phyloP scores from a whole-genome alignment of 2,329 filamentous ascomycete species.

The Trichoderma sp. region DNA sequence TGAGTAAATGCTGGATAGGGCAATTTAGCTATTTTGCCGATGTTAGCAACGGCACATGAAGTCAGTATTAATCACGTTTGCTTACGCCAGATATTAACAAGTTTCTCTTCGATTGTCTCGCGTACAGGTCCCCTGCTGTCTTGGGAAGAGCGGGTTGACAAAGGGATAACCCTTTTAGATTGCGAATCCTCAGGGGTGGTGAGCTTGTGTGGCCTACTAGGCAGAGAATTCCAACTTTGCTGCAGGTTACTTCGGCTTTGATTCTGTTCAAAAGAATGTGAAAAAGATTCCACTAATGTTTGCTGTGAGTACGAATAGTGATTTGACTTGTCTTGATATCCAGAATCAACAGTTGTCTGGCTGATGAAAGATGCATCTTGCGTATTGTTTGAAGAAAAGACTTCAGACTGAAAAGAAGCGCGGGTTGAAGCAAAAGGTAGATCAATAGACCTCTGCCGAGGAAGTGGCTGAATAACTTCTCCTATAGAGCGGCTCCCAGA shows the following conservation, averaged over 20 bases:
- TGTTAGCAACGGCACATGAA: neutral
- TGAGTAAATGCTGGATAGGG: conserved; percentile 37
- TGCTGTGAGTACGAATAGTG: conserved; percentile 11
- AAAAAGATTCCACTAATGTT: conserved; percentile 21
- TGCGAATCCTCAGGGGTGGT: neutral
- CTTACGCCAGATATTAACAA: conserved; percentile 42
- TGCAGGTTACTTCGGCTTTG: neutral
- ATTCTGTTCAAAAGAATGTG: neutral
- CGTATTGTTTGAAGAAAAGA: conserved; percentile 27
- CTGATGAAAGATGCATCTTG: conserved; percentile 27
- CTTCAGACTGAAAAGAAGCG: neutral
- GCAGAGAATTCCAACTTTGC: neutral
- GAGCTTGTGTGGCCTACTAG: neutral
- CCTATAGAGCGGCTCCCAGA: neutral
- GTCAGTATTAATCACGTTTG: conserved; percentile 4
- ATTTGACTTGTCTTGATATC: neutral
- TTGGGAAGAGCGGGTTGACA: neutral
- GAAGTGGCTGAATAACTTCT: neutral
- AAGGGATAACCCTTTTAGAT: neutral
- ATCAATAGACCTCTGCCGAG: neutral
- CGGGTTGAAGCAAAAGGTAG: conserved; percentile 29
- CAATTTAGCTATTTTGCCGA: conserved; percentile 33
- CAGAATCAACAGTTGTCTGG: conserved; percentile 33
- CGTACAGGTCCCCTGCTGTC: neutral
- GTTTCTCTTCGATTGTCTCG: conserved; percentile 25